Evolutionary conservation across 2,329 filamentous ascomycete genomes (phyloP), one percentile per base, ranked within the genome.

Genomic region (Diplodia scrobiculata): DNA sequence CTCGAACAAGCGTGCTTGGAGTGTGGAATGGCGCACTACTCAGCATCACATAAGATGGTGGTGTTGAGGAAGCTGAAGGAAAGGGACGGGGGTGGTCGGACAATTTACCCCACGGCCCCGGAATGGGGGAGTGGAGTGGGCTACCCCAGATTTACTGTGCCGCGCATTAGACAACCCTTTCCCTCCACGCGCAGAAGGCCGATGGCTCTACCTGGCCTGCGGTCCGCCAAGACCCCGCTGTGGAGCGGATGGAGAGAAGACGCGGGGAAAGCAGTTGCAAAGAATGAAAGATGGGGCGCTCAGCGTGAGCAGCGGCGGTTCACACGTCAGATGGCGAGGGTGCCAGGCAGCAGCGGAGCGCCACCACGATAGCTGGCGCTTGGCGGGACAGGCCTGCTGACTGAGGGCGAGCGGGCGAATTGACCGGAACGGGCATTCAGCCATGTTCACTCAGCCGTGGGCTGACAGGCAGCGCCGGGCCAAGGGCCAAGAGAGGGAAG

Each of bases 71-170:
- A 41, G 5, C 14, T 13, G 38, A 17, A n/a, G 14, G 17, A 7
- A n/a, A 32, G 38, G 17, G 6, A 41, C 17, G 25, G 38, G 17
- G 14, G 14, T 62, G 7, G 47, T 63, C 60, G 60, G 60, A 50
- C 45, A 51, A 29, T 59, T 65, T 66, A 66, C 64, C 64, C 64
- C 64, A 66, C 41, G 54, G 41, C 54, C 64, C 19, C 53, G 41
- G 47, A 52, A 27, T 45, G 29, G 47, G 47, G n/a, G 6, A 34
- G 32, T 6, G 21, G 21, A 25, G 21, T 25, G 25, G 25, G 25
- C 3, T 66, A 51, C 64, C 64, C 64, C 64, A 59, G 64, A 66
- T 66, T 60, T 66, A 51, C 64, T 66, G 54, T 66, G 64, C 64
- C 64, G 53, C 64, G 64, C 47, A 65, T 47, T 55, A 27, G 17